phyloP scores from a whole-genome alignment of 1,284 basidiomycete genomes.

The Irpex sp. region DNA sequence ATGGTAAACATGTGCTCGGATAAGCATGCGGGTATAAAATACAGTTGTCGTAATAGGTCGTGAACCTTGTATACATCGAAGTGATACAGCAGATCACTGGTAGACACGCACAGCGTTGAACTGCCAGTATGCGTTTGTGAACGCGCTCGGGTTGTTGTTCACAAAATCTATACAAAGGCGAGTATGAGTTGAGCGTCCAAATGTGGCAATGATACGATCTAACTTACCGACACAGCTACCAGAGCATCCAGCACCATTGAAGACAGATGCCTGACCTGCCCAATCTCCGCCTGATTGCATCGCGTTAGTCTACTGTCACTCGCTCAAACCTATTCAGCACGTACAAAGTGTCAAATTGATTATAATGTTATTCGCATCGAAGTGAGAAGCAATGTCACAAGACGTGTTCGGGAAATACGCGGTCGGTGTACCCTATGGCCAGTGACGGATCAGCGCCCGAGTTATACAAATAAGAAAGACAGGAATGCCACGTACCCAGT shows the following conservation, averaged over 20 bases:
- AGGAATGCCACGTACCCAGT: slow-evolving; percentile 35
- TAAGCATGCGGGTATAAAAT: not conserved
- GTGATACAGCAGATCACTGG: not conserved
- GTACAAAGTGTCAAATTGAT: slow-evolving; percentile 43
- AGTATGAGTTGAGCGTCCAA: not conserved
- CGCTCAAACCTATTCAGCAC: slow-evolving; percentile 4
- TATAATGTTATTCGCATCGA: slow-evolving; percentile 57
- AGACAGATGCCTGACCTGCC: slow-evolving; percentile 44
- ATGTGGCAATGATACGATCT: not conserved
- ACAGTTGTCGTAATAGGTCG: not conserved
- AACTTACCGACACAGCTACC: slow-evolving; percentile 45
- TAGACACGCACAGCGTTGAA: slow-evolving; percentile 30
- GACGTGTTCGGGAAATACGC: slow-evolving; percentile 54
- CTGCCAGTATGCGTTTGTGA: slow-evolving; percentile 41
- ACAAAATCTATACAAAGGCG: slow-evolving; percentile 20
- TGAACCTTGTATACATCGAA: not conserved
- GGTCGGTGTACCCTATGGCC: slow-evolving; percentile 44
- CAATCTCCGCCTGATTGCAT: slow-evolving; percentile 43
- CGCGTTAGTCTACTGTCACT: not conserved
- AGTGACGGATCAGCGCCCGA: not conserved
- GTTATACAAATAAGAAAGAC: not conserved
- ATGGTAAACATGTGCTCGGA: not conserved
- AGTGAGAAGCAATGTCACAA: slow-evolving; percentile 48
- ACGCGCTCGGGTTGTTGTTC: slow-evolving; percentile 36
- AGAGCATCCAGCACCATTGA: slow-evolving; percentile 43